These are phyloP conservation scores for Microcyclosporella mali DNA, from an alignment of 2,329 filamentous ascomycete genomes.

Conservation along the genomic window DNA sequence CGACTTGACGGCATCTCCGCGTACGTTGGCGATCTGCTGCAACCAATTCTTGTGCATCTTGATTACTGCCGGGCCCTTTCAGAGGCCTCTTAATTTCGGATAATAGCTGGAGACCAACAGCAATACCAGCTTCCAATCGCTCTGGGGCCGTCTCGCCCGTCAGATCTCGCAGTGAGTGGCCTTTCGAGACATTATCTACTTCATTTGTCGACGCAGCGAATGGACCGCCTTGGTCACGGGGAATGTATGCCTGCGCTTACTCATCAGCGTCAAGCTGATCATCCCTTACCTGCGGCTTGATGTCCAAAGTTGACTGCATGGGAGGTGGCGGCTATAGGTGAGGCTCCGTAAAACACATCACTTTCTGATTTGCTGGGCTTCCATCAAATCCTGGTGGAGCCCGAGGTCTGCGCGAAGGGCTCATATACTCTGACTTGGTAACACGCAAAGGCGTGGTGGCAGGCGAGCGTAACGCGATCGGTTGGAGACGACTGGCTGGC, in stretches of 20 bases:
- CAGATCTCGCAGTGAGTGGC: conserved; percentile 29
- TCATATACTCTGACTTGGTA: conserved; percentile 1
- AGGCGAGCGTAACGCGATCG: too few relatives aligned
- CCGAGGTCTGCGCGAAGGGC: neutral
- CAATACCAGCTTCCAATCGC: conserved; percentile 37
- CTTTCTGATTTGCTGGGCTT: neutral
- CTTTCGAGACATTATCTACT: conserved; percentile 1
- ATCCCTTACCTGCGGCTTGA: neutral
- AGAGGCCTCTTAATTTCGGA: conserved; percentile 32
- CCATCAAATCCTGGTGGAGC: too few relatives aligned
- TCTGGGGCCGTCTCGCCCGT: conserved; percentile 29
- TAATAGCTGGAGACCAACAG: conserved; percentile 34
- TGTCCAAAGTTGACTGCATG: too few relatives aligned
- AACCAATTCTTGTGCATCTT: conserved; percentile 39
- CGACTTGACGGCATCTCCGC: conserved; percentile 35
- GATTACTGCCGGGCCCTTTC: conserved; percentile 15
- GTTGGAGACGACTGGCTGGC: neutral
- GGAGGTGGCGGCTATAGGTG: neutral
- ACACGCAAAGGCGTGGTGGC: too few relatives aligned
- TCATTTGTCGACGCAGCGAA: conserved; percentile 13
- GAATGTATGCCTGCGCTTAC: conserved; percentile 9
- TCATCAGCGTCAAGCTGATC: neutral
- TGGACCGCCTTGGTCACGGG: conserved; percentile 11
- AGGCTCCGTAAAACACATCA: neutral
- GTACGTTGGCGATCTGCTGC: conserved; percentile 38